A percentile compares a stretch with the other conserved stretches of the same genome.
Conservation (phyloP, 306 rosid genomes). For the Inga laurina region DNA sequence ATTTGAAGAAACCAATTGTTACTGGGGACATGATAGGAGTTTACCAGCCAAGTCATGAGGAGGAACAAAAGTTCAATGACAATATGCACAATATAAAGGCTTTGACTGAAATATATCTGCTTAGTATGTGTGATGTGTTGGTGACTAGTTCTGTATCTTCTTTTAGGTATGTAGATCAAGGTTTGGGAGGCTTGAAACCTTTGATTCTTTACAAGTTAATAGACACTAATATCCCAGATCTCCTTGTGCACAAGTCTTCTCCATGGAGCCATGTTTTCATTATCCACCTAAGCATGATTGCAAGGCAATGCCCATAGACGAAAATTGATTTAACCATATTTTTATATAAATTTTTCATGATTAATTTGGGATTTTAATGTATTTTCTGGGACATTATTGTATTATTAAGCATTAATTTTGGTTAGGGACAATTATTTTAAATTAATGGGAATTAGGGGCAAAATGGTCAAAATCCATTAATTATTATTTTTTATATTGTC, state of each 20-base stretch:
- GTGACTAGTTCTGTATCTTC: not conserved
- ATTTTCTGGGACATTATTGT: no score
- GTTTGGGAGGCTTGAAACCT: not conserved
- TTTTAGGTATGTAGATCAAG: not conserved
- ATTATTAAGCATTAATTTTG: no score
- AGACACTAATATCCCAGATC: not conserved
- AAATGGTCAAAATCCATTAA: no score
- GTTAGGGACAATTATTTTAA: no score
- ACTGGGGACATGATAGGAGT: not conserved
- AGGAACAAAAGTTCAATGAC: not conserved
- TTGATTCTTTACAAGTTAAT: not conserved
- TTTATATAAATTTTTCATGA: no score
- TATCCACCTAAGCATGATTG: slow-evolving; percentile 32
- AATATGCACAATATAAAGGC: not conserved
- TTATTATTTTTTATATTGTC: no score
- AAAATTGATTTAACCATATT: no score
- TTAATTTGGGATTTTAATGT: no score
- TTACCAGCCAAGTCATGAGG: not conserved
- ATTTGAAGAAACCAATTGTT: not conserved
- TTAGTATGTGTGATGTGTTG: not conserved
- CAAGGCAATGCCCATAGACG: no score
- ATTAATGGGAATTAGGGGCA: no score
- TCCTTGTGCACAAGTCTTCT: slow-evolving; percentile 29
- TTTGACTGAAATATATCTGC: not conserved
- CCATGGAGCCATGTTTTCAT: slow-evolving; percentile 57